Percentiles rank a stretch among this genome's conserved stretches.
phyloP scores from a whole-genome alignment of 768 basidiomycete species.

The Chiua virens region DNA sequence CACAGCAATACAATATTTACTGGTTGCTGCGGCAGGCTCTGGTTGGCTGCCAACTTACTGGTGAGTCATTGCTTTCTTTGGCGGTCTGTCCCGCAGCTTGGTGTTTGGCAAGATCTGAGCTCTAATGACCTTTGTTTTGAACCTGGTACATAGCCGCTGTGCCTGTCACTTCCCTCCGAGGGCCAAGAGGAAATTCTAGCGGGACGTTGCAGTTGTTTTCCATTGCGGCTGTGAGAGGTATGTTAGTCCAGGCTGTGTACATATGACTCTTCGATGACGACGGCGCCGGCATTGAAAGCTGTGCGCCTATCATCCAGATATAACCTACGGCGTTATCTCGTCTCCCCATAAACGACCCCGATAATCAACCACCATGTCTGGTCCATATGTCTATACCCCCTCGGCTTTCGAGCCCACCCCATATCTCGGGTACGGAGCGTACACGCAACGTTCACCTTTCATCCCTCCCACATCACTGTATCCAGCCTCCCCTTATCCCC shows the following conservation, averaged over 20 bases:
- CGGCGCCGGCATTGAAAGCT: constrained; percentile 2
- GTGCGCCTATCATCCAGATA: constrained; percentile 23
- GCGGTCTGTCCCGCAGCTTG: neutral
- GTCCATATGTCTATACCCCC: constrained; percentile 45
- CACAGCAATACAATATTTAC: too few species aligned
- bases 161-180: neutral
- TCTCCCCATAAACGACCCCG: neutral
- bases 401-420: constrained; percentile 34
- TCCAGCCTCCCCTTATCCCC: constrained; percentile 37
- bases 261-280: neutral
- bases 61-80: neutral
- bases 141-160: neutral
- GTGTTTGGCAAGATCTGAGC: neutral
- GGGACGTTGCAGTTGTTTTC: neutral
- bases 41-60: too few species aligned
- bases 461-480: constrained; percentile 39
- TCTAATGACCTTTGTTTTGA: neutral
- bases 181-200: too few species aligned
- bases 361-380: constrained; percentile 33
- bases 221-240: constrained; percentile 21
- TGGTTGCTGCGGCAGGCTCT: too few species aligned
- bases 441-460: constrained; percentile 43
- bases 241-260: constrained; percentile 13
- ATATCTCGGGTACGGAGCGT: constrained; percentile 33
- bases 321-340: neutral